Evolutionary conservation across 2,329 filamentous ascomycete species (phyloP).

Genomic region (Fusarium anguioides): DNA sequence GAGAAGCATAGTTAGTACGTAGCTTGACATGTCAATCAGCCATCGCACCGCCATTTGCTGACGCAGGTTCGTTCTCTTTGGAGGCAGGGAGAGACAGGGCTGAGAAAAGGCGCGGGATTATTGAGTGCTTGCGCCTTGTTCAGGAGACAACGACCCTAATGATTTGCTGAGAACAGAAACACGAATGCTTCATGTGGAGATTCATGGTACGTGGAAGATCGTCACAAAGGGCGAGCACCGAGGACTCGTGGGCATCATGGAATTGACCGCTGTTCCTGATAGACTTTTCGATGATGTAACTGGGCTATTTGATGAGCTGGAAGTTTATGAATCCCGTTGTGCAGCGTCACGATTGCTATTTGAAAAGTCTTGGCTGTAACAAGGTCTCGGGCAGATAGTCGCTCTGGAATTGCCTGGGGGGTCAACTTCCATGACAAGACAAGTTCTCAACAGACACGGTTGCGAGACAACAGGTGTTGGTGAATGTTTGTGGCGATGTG

Average conservation of each 20-base stretch:
- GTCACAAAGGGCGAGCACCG: slow-evolving; percentile 11
- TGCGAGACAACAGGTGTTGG: background rate
- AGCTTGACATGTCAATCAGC: slow-evolving; percentile 13
- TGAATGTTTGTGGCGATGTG: background rate
- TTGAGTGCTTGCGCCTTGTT: slow-evolving; percentile 19
- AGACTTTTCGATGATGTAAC: slow-evolving; percentile 27
- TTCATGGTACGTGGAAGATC: slow-evolving; percentile 33
- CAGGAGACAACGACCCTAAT: slow-evolving; percentile 4
- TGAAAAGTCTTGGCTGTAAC: slow-evolving; percentile 41
- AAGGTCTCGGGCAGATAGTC: slow-evolving; percentile 31
- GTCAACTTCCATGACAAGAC: slow-evolving; percentile 6
- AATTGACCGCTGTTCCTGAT: slow-evolving; percentile 30
- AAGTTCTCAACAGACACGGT: background rate
- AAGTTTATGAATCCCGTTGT: slow-evolving; percentile 23
- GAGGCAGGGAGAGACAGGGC: slow-evolving; percentile 33
- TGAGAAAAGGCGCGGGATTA: slow-evolving; percentile 29
- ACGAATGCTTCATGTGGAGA: slow-evolving; percentile 26
- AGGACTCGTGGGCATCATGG: slow-evolving; percentile 7
- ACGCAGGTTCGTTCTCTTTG: background rate
- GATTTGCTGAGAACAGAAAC: slow-evolving; percentile 31
- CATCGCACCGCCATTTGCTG: slow-evolving; percentile 23
- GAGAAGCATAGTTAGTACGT: background rate
- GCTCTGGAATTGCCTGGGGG: slow-evolving; percentile 33
- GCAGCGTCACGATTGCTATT: slow-evolving; percentile 34
- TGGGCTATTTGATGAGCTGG: slow-evolving; percentile 17